Conservation (phyloP, 2,329 filamentous ascomycete genomes). For the Aspergillus niger region DNA sequence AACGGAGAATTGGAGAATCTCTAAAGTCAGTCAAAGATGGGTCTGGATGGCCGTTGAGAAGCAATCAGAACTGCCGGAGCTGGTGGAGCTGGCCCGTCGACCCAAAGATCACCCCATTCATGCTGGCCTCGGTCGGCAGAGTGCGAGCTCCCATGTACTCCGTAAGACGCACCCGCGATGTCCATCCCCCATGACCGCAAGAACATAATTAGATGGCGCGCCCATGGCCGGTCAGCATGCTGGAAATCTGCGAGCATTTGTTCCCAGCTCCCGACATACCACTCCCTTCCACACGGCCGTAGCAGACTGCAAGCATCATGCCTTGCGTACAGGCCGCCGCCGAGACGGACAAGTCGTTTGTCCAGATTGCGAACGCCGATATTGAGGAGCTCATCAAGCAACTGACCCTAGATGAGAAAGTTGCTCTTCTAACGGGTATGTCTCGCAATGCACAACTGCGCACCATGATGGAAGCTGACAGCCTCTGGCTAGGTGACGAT, state of each 20-base stretch:
- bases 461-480: neutral
- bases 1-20: neutral
- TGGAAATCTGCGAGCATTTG: neutral
- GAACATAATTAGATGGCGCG: neutral
- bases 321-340: neutral
- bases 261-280: neutral
- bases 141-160: too few species aligned
- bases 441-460: neutral
- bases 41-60: neutral
- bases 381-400: slow-evolving; percentile 52
- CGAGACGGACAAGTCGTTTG: neutral
- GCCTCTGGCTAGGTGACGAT: slow-evolving; percentile 44
- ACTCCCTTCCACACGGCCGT: neutral
- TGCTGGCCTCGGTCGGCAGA: too few species aligned
- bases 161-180: neutral
- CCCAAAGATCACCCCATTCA: too few species aligned
- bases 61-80: neutral
- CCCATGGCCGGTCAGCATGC: neutral
- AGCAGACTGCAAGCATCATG: neutral
- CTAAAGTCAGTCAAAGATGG: neutral
- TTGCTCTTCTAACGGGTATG: slow-evolving; percentile 40
- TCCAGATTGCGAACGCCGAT: slow-evolving; percentile 18
- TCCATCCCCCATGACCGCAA: neutral
- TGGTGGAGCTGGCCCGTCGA: neutral
- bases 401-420: slow-evolving; percentile 61